phyloP scores from a whole-genome alignment of 768 basidiomycete species.

The Amanita muscaria region DNA sequence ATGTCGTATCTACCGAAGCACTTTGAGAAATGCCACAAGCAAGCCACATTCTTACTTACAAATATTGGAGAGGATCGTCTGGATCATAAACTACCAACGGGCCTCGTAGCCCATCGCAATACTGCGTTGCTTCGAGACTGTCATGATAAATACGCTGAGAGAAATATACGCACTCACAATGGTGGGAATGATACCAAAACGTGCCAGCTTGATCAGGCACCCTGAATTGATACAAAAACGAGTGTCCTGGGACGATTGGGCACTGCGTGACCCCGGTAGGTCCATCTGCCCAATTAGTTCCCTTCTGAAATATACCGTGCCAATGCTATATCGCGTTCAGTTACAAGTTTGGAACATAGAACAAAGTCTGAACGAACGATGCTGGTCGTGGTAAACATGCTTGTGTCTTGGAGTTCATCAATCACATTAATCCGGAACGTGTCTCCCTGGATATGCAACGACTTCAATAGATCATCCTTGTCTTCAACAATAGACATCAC shows the following conservation, averaged over 20 bases:
- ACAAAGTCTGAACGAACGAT: slow-evolving; percentile 13
- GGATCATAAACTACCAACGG: slow-evolving; percentile 17
- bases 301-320: slow-evolving; percentile 39
- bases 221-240: slow-evolving; percentile 31
- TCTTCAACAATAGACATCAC: slow-evolving; percentile 3
- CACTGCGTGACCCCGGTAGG: slow-evolving; percentile 30
- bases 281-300: slow-evolving; percentile 29
- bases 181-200: slow-evolving; percentile 24
- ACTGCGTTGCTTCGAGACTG: slow-evolving; percentile 11
- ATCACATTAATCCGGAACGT: slow-evolving; percentile 31
- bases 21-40: background rate
- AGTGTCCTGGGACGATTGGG: slow-evolving; percentile 28
- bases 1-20: slow-evolving; percentile 18
- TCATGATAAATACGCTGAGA: background rate
- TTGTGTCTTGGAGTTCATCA: slow-evolving; percentile 28
- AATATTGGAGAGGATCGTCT: slow-evolving; percentile 11
- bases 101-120: slow-evolving; percentile 19
- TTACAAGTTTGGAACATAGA: slow-evolving; percentile 1
- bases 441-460: slow-evolving; percentile 18
- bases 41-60: slow-evolving; percentile 2
- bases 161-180: slow-evolving; percentile 17
- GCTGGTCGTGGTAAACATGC: slow-evolving; percentile 31
- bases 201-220: slow-evolving; percentile 19
- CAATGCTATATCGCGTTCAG: slow-evolving; percentile 22
- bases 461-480: background rate